phyloP scores from a whole-genome alignment of 1,284 basidiomycete genomes.

The Bondarzewia mesenterica region DNA sequence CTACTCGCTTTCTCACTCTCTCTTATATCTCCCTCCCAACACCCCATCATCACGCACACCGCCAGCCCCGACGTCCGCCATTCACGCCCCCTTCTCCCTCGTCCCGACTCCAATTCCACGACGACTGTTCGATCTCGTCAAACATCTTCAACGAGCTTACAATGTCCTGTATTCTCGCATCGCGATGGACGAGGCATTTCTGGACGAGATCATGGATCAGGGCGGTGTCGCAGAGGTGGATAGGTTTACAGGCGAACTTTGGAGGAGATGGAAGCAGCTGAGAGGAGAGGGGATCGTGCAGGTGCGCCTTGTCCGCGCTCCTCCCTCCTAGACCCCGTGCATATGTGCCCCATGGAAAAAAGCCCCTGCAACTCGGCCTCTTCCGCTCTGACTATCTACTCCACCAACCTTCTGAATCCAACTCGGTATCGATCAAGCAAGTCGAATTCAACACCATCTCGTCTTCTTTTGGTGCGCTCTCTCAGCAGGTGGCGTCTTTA shows the following conservation, averaged over 20 bases:
- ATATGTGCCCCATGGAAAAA: slow-evolving; percentile 4
- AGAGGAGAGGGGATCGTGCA: slow-evolving; percentile 52
- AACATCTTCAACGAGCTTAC: slow-evolving; percentile 68
- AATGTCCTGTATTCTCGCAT: slow-evolving; percentile 84
- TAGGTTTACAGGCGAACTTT: slow-evolving; percentile 79
- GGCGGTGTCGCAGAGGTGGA: slow-evolving; percentile 78
- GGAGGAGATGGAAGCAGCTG: slow-evolving; percentile 77
- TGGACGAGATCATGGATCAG: slow-evolving; percentile 79
- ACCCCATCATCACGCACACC: slow-evolving; percentile 33
- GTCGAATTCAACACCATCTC: slow-evolving; percentile 99
- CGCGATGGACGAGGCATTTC: slow-evolving; percentile 73
- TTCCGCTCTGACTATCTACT: slow-evolving; percentile 95
- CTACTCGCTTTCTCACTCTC: slow-evolving; percentile 79
- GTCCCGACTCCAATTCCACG: slow-evolving; percentile 86
- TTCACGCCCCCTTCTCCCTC: slow-evolving; percentile 86
- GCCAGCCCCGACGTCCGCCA: slow-evolving; percentile 56
- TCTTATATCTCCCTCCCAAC: slow-evolving; percentile 66
- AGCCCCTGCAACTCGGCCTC: slow-evolving; percentile 86
- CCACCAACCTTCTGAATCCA: slow-evolving; percentile 42
- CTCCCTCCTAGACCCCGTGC: background rate
- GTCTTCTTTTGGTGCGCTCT: slow-evolving; percentile 82
- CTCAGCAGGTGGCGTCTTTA: slow-evolving; percentile 64
- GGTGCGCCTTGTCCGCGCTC: slow-evolving; percentile 19
- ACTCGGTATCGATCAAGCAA: slow-evolving; percentile 68
- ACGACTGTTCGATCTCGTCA: slow-evolving; percentile 59